Evolutionary conservation across 768 basidiomycete species (phyloP), one percentile per base, ranked within the genome.

Genomic region (Tylopilus felleus): DNA sequence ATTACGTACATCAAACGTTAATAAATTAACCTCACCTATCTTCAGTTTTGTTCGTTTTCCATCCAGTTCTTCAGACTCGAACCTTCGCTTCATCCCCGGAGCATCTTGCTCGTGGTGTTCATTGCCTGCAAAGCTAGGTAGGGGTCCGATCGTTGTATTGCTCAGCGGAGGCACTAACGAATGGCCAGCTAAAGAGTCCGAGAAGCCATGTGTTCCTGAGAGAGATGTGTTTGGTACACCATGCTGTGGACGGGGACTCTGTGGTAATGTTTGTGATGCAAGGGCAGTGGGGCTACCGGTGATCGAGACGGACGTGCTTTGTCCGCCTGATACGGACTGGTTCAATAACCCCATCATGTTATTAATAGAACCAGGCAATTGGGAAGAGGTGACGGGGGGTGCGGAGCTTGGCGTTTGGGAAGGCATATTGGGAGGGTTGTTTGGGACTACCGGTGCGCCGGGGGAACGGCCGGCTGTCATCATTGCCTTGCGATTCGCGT

Each of bases 11-110:
- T 33, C 57, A 49, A 60, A 65, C 52, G 44, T 63, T 46, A 68
- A 63, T 45, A 60, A 60, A 61, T 41, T 28, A 55, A 52, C 65
- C 81, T 67, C 58, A 87, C 90, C 87, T 61, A 79, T 88, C 73
- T 84, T 90, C 69, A 84, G 80, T 61, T 86, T 80, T 46, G 72
- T 82, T 61, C 90, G 80, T 68, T 93, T 93, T 44, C 72, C 77
- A 44, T 88, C 85, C 27, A 71, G 71, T 54, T 88, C 86, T 49
- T 83, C 84, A 17, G 77, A 75, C 45, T 84, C 83, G 58, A 86
- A 72, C 68, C 90, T 90, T 57, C 90, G 78, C 67, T 92, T 93
- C 58, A 83, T 75, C 17, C 78, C 80, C 52, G 85, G 82, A n/a
- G 68, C 59, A 51, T 89, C 87, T 55, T 76, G 76, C 49, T 90